Evolutionary conservation across 2,329 filamentous ascomycete genomes (phyloP).

Genomic region (Stromatinia cepivora): DNA sequence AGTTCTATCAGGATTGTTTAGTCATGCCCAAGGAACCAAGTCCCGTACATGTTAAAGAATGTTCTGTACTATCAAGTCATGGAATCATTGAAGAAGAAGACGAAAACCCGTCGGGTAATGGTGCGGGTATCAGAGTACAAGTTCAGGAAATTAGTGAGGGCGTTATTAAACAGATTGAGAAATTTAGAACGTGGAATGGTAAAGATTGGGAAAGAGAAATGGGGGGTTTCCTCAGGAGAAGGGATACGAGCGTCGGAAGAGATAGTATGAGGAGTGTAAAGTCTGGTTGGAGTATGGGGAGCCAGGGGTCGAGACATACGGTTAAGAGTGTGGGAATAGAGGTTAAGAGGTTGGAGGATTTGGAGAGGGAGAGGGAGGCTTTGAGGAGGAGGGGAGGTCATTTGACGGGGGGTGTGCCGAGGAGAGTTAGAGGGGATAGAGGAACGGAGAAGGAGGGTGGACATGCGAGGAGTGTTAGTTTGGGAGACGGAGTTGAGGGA

Average conservation of each 20-base stretch:
- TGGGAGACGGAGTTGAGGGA: neutral
- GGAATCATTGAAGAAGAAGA: slow-evolving; percentile 18
- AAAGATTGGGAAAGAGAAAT: slow-evolving; percentile 37
- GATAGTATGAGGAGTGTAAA: slow-evolving; percentile 18
- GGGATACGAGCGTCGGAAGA: slow-evolving; percentile 11
- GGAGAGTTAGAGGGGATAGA: neutral
- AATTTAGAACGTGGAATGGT: slow-evolving; percentile 38
- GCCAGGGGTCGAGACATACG: neutral
- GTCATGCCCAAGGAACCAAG: slow-evolving; percentile 14
- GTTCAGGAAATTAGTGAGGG: slow-evolving; percentile 11
- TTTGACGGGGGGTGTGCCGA: slow-evolving; percentile 15
- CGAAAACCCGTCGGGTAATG: neutral
- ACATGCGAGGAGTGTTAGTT: slow-evolving; percentile 2
- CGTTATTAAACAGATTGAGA: slow-evolving; percentile 27
- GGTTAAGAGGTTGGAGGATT: slow-evolving; percentile 20
- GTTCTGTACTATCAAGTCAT: slow-evolving; percentile 9
- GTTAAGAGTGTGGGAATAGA: slow-evolving; percentile 19
- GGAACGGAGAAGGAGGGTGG: neutral
- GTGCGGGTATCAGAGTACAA: neutral
- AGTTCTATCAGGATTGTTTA: slow-evolving; percentile 37
- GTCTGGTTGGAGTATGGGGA: neutral
- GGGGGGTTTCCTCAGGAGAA: slow-evolving; percentile 23
- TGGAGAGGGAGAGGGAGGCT: slow-evolving; percentile 22
- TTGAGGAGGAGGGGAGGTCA: slow-evolving; percentile 14
- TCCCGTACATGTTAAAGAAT: slow-evolving; percentile 15